A percentile compares a stretch with the other conserved stretches of the same genome.
These are phyloP conservation scores for Dactylellina cionopaga DNA, from an alignment of 2,329 filamentous ascomycete genomes.

Conservation along the genomic window DNA sequence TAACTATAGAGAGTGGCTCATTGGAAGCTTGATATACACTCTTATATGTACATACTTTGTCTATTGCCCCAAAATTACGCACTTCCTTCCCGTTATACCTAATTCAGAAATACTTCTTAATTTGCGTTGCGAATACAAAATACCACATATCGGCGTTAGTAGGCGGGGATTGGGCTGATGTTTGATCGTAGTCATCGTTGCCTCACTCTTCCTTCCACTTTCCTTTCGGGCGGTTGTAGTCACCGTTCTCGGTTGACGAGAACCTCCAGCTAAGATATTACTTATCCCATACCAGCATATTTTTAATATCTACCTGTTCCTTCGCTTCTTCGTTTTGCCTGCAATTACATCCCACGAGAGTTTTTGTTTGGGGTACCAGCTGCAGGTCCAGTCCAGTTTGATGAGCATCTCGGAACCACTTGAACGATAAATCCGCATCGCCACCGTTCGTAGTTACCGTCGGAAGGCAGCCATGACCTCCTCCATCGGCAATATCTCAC, in stretches of 20 bases:
- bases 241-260: slow-evolving; percentile 53
- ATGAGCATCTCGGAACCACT: slow-evolving; percentile 17
- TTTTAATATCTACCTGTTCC: neutral
- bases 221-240: slow-evolving; percentile 49
- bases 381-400: neutral
- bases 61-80: too few species aligned
- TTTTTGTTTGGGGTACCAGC: too few species aligned
- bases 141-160: slow-evolving; percentile 30
- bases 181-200: slow-evolving; percentile 29
- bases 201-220: slow-evolving; percentile 9
- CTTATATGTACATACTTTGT: too few species aligned
- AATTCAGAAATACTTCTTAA: too few species aligned
- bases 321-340: neutral
- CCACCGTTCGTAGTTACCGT: slow-evolving; percentile 7
- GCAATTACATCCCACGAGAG: too few species aligned
- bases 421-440: too few species aligned
- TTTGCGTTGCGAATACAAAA: slow-evolving; percentile 15
- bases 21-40: too few species aligned
- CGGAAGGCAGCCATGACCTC: slow-evolving; percentile 40
- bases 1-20: too few species aligned
- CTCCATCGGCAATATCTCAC: slow-evolving; percentile 36
- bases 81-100: too few species aligned
- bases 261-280: neutral
- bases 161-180: neutral
- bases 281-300: neutral